phyloP scores from a whole-genome alignment of 345 rosid species.

The Sapria himalayana region DNA sequence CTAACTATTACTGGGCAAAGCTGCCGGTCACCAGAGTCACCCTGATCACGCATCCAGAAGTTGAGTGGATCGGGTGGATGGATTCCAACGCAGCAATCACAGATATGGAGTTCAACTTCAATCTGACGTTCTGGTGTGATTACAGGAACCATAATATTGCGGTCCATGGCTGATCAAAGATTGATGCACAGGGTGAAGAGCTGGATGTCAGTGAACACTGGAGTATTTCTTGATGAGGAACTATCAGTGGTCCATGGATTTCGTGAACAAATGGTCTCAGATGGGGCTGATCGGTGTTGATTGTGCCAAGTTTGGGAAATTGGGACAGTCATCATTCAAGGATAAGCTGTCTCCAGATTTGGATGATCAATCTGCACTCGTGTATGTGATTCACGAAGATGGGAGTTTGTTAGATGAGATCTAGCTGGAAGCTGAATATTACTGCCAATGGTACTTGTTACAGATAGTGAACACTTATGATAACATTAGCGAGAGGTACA shows the following conservation, averaged over 20 bases:
- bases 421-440: slow-evolving; percentile 9
- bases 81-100: slow-evolving; percentile 11
- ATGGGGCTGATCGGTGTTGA: slow-evolving; percentile 5
- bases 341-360: slow-evolving; percentile 7
- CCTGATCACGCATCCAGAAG: slow-evolving; percentile 10
- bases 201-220: slow-evolving; percentile 10
- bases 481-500: slow-evolving; percentile 5
- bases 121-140: not conserved
- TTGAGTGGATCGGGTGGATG: slow-evolving; percentile 14
- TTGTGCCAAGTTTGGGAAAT: slow-evolving; percentile 3
- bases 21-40: slow-evolving; percentile 5
- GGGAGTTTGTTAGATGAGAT: slow-evolving; percentile 6
- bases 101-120: slow-evolving; percentile 9
- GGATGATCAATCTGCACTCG: slow-evolving; percentile 10
- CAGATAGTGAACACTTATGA: slow-evolving; percentile 2
- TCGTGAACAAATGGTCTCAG: slow-evolving; percentile 6
- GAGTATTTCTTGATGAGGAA: slow-evolving; percentile 12
- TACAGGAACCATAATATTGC: slow-evolving; percentile 8
- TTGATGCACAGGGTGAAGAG: slow-evolving; percentile 4
- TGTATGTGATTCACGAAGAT: slow-evolving; percentile 5
- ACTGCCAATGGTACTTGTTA: slow-evolving; percentile 8
- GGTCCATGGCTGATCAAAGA: slow-evolving; percentile 7
- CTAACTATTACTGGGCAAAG: slow-evolving; percentile 10
- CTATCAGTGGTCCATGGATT: slow-evolving; percentile 11
- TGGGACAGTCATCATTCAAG: slow-evolving; percentile 4